phyloP scores from a whole-genome alignment of 345 rosid species.

The Passiflora organensis region DNA sequence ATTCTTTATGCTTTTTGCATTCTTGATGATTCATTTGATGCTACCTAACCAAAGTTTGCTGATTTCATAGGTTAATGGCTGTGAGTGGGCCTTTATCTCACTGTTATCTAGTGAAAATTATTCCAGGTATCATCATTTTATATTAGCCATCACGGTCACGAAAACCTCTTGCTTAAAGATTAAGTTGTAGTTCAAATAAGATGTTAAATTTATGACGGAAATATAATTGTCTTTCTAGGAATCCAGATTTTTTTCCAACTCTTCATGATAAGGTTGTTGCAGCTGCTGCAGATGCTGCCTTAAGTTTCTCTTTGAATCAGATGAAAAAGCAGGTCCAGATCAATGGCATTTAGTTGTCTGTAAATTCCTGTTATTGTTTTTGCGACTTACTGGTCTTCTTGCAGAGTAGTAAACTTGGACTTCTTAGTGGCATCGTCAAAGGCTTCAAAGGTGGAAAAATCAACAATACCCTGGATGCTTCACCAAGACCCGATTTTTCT shows the following conservation, averaged over 20 bases:
- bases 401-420: conserved; percentile 35
- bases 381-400: conserved; percentile 10
- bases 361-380: not conserved
- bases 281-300: conserved; percentile 28
- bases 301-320: conserved; percentile 21
- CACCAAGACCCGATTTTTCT: conserved; percentile 8
- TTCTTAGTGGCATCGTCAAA: conserved; percentile 36
- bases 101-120: conserved; percentile 44
- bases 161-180: conserved; percentile 2
- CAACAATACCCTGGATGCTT: not conserved
- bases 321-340: conserved; percentile 25
- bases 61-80: conserved; percentile 54
- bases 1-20: not conserved
- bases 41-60: conserved; percentile 1
- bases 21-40: conserved; percentile 1
- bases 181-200: not conserved
- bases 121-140: conserved; percentile 41
- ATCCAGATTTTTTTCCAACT: conserved; percentile 19
- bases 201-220: conserved; percentile 9
- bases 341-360: not conserved
- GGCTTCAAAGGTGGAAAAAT: conserved; percentile 16
- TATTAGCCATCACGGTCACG: not conserved
- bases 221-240: conserved; percentile 9
- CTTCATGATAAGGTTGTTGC: conserved; percentile 29
- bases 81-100: conserved; percentile 71